phyloP scores from a whole-genome alignment of 257 asterid species.

The Cruciata laevipes region DNA sequence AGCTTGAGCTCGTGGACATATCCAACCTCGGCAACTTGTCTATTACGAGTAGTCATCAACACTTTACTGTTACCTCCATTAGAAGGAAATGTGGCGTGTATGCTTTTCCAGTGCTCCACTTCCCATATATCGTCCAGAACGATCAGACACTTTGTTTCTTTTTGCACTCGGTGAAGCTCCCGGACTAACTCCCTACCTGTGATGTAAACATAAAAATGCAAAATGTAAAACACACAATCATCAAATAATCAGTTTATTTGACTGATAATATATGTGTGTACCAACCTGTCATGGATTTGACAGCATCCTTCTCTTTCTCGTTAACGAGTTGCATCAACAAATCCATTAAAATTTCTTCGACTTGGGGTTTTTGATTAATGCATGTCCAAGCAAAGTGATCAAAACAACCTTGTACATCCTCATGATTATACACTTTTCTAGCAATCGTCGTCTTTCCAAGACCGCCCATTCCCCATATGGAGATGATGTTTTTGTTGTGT shows the following conservation, averaged over 20 bases:
- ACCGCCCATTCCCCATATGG: slow-evolving; percentile 17
- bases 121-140: slow-evolving; percentile 16
- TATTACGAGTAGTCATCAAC: slow-evolving; percentile 7
- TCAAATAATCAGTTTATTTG: too few relatives aligned
- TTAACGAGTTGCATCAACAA: slow-evolving; percentile 13
- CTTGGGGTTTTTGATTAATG: slow-evolving; percentile 5
- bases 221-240: too few relatives aligned
- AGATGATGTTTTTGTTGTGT: neutral
- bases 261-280: too few relatives aligned
- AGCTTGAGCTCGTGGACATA: neutral
- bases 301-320: neutral
- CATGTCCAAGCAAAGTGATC: slow-evolving; percentile 13
- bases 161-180: slow-evolving; percentile 1
- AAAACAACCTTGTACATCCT: neutral
- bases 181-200: too few relatives aligned
- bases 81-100: neutral
- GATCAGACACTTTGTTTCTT: slow-evolving; percentile 2
- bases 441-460: slow-evolving; percentile 18
- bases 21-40: slow-evolving; percentile 6
- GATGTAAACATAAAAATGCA: too few relatives aligned
- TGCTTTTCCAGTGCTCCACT: neutral
- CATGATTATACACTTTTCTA: slow-evolving; percentile 6
- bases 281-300: neutral
- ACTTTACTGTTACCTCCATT: slow-evolving; percentile 1
- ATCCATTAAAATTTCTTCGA: slow-evolving; percentile 7